Base-by-base conservation (phyloP, 768 basidiomycete genomes). In the Leccinellum albellum region DNA sequence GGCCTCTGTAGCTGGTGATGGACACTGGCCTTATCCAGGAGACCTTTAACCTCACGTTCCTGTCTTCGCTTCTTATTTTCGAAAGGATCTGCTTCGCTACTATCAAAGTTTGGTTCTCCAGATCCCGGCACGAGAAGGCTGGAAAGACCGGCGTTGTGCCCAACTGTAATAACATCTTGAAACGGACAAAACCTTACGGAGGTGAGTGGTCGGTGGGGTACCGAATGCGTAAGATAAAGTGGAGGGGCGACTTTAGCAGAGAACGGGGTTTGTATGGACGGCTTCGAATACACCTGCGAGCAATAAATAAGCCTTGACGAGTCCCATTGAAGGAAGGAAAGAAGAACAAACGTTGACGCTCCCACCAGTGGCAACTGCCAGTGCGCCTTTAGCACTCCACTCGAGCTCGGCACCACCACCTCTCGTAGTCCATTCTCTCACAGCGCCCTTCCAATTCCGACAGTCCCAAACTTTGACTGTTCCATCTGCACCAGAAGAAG, bases 381-480 rank as follows among this genome's bases (percentile, higher is more conserved):
- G 72, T 57, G 84, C 81, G 1, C 96, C 97, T 65, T 84, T 86
- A 61, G 86, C 85, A 64, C 93, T 94, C 88, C 91, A 99, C 44
- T 89, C 86, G 4, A 94, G 61, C 56, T 87, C 88, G 0, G 84
- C 83, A 3, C 80, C 72, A 1, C 84, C 85, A 7, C 88, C 86
- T 54, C 91, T 77, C 37, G 88, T 78, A 9, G 72, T 75, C 93
- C 94, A 89, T 71, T 87, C 82, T 56, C 92, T 78, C 33, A 99
- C 82, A 3, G 86, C 83, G 8, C 90, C 89, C 61, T 89, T 93
- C 94, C 94, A 98, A 75, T 94, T 97, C 55, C 97, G 75, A 66
- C 89, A 92, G 73, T 98, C 97, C 97, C 97, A 99, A 1, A 98
- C 79, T 66, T 98, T 98, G 51, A 99, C 89, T 0, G 76, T 83